Evolutionary conservation across 129 eudicot species (phyloP), one percentile per base, ranked within the genome.

Genomic region (Lactuca sativa): DNA sequence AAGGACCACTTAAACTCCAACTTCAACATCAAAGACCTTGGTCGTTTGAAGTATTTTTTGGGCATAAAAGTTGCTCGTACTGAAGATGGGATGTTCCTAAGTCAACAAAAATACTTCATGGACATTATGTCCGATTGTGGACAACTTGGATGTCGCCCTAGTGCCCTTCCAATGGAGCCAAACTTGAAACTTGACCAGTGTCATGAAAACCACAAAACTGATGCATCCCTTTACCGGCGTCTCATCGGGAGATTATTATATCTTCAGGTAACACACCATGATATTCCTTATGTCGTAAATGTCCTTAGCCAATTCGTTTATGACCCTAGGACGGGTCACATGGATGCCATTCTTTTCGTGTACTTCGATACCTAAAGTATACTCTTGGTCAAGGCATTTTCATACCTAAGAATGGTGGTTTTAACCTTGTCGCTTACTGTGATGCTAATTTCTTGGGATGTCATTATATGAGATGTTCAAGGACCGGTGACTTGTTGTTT

Each of bases 41-140:
- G 59, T 32, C 59, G 32, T 7, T 55, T 55, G 30, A 55, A 55
- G 59, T 55, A 55, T 15, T 55, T 55, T 15, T 16, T 55, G 8
- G 59, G 59, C 30, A 55, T 55, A 1, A 32, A 55, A 55, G 59
- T 55, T 15, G 59, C 59, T 15, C 59, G 59, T 16, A 55, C 59
- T 4, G 3, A 55, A 55, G 59, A 55, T n/a, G 31, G 59, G 30
- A 55, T 55, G 59, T 9, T 55, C 7, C 32, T 55, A 15, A 55
- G 59, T 55, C 59, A 55, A 55, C 59, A 55, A 32, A 55, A 17
- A 6, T 18, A 55, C 18, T n/a, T 34, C 3, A 55, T 55, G 59
- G 59, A 55, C 9, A 55, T 55, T 4, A 13, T 55, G 8, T 3
- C 30, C 8, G 59, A 55, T 55, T 55, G 59, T 55, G 59, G 59